phyloP scores from a whole-genome alignment of 2,329 filamentous ascomycete genomes.

The Ophiostoma ulmi region DNA sequence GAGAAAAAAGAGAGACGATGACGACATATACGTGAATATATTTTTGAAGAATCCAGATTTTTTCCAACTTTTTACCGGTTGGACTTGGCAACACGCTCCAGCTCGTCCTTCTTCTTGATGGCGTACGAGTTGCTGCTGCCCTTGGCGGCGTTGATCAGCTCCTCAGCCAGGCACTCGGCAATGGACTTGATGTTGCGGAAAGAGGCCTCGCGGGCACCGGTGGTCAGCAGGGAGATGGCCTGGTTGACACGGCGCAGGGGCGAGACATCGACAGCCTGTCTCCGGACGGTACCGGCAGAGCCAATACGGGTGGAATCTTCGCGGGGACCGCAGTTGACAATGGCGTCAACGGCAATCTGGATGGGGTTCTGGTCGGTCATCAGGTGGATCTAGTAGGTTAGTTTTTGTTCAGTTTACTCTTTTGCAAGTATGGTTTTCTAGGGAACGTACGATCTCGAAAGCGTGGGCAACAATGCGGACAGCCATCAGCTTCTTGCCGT shows the following conservation, averaged over 20 bases:
- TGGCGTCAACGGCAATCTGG: constrained; percentile 98
- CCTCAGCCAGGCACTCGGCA: constrained; percentile 98
- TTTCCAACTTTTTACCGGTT: constrained; percentile 75
- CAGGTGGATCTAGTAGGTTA: constrained; percentile 76
- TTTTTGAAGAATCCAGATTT: not conserved
- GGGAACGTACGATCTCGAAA: constrained; percentile 83
- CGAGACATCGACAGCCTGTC: constrained; percentile 99
- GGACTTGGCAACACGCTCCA: constrained; percentile 99
- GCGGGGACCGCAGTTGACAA: constrained; percentile 99
- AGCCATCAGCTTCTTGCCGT: constrained; percentile 99
- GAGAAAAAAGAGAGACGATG: not conserved
- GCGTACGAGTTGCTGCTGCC: constrained; percentile 99
- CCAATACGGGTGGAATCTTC: constrained; percentile 99
- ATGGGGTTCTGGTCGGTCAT: constrained; percentile 99
- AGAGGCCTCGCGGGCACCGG: constrained; percentile 94
- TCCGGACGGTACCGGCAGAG: constrained; percentile 98
- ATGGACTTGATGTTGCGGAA: constrained; percentile 99
- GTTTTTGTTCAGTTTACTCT: not conserved
- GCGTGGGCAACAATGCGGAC: constrained; percentile 98
- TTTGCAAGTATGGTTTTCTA: too few relatives aligned
- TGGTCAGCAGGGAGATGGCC: constrained; percentile 97
- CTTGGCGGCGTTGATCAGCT: constrained; percentile 99
- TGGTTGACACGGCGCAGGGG: constrained; percentile 99
- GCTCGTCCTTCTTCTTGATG: constrained; percentile 99
- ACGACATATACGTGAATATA: constrained; percentile 13